phyloP scores from a whole-genome alignment of 768 basidiomycete species.

The Tulasnella calospora region DNA sequence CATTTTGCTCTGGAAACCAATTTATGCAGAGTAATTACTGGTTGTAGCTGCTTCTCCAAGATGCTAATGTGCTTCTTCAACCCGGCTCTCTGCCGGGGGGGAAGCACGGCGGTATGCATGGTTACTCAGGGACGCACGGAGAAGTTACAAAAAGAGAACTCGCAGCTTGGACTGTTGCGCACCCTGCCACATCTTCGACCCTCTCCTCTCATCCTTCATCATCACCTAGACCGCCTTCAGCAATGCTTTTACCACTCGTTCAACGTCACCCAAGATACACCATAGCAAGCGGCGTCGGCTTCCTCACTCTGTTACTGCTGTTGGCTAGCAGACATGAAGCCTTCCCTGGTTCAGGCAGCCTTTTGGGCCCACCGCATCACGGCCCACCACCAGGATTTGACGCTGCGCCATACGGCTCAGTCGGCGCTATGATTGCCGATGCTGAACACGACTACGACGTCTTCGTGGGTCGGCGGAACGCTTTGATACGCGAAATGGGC shows the following conservation, averaged over 20 bases:
- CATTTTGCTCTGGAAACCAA: too few relatives aligned
- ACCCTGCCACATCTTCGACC: constrained; percentile 8
- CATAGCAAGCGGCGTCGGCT: constrained; percentile 16
- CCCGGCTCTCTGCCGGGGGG: not conserved
- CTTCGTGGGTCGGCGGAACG: constrained; percentile 12
- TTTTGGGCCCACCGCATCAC: not conserved
- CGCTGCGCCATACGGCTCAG: not conserved
- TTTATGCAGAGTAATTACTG: too few relatives aligned
- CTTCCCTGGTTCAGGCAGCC: not conserved
- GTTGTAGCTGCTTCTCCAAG: not conserved
- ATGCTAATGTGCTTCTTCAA: not conserved
- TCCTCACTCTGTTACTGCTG: constrained; percentile 20
- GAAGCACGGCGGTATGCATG: not conserved
- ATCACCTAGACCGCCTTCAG: not conserved
- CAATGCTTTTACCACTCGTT: not conserved
- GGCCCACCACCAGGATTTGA: not conserved
- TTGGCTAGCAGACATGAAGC: constrained; percentile 4
- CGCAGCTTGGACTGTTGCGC: constrained; percentile 1
- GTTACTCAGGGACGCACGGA: not conserved
- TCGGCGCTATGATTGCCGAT: not conserved
- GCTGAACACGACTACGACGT: constrained; percentile 19
- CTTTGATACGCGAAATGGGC: constrained; percentile 19
- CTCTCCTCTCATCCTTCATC: not conserved
- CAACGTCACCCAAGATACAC: constrained; percentile 19
- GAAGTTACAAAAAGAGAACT: not conserved